Percentiles rank a stretch among this genome's conserved stretches.
Conservation (phyloP, 2,329 filamentous ascomycete species). For the Parafenestella ontariensis region DNA sequence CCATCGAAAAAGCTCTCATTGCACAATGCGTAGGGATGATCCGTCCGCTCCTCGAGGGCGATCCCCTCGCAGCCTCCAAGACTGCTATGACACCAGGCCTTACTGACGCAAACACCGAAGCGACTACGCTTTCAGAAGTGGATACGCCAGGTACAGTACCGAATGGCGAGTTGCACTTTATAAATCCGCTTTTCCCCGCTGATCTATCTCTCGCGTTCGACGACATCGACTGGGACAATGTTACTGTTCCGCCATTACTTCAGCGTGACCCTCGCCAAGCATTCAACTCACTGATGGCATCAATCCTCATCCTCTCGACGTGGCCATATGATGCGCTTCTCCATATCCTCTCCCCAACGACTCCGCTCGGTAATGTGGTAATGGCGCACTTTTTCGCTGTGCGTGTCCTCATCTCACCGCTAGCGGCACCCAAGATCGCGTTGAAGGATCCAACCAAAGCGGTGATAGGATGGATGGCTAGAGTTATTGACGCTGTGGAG, state of each 20-base stretch:
- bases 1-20: slow-evolving; percentile 23
- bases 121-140: neutral
- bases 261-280: slow-evolving; percentile 6
- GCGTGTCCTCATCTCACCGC: slow-evolving; percentile 19
- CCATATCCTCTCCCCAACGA: slow-evolving; percentile 18
- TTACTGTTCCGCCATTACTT: slow-evolving; percentile 10
- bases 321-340: slow-evolving; percentile 27
- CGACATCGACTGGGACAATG: slow-evolving; percentile 10
- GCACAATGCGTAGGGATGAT: slow-evolving; percentile 17
- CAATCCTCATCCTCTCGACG: slow-evolving; percentile 22
- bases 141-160: neutral
- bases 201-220: slow-evolving; percentile 1
- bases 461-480: slow-evolving; percentile 49
- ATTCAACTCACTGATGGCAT: slow-evolving; percentile 24
- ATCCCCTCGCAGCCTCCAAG: neutral
- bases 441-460: slow-evolving; percentile 19
- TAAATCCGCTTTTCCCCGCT: slow-evolving; percentile 15
- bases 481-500: slow-evolving; percentile 42
- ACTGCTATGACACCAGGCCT: neutral
- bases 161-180: neutral
- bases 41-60: slow-evolving; percentile 13
- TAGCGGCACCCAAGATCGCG: slow-evolving; percentile 15
- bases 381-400: slow-evolving; percentile 24
- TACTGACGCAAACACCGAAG: neutral
- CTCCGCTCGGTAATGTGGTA: slow-evolving; percentile 22